Conservation (phyloP, 2,329 filamentous ascomycete species). For the Mycosphaerella sp. region DNA sequence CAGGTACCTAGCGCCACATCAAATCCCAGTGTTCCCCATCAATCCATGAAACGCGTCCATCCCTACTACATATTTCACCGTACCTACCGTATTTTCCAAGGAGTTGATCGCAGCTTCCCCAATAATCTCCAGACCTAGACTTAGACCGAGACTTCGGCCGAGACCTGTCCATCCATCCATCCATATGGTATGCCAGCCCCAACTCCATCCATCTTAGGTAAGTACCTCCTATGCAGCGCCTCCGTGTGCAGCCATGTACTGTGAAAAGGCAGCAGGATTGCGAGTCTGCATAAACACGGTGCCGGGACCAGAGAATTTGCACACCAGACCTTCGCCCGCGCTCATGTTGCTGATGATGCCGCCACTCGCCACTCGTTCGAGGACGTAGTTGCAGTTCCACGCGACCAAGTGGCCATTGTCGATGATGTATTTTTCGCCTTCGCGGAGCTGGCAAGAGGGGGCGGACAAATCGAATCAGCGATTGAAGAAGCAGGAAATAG, state of each 20-base stretch:
- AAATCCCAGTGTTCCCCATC: no score
- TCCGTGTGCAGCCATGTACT: conserved; percentile 45
- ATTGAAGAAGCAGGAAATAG: neutral
- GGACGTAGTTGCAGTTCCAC: conserved; percentile 91
- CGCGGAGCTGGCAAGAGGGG: conserved; percentile 38
- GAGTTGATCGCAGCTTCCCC: no score
- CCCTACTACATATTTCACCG: no score
- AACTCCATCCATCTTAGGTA: no score
- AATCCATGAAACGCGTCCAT: no score
- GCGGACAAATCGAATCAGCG: neutral
- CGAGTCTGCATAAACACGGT: conserved; percentile 90
- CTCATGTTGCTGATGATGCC: conserved; percentile 84
- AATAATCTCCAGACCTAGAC: no score
- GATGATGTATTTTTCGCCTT: conserved; percentile 80
- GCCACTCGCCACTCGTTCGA: conserved; percentile 84
- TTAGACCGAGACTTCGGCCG: no score
- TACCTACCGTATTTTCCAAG: no score
- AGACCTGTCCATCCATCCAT: no score
- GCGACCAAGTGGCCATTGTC: conserved; percentile 62
- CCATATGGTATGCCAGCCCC: no score
- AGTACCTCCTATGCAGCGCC: conserved; percentile 8
- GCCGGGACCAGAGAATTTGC: conserved; percentile 86
- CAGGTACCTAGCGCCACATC: no score
- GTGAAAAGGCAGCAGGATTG: conserved; percentile 61
- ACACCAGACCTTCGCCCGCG: conserved; percentile 81